Evolutionary conservation across 495 filamentous ascomycete genomes (phyloP), one percentile per base, ranked within the genome.

Genomic region (Coniosporium apollinis): DNA sequence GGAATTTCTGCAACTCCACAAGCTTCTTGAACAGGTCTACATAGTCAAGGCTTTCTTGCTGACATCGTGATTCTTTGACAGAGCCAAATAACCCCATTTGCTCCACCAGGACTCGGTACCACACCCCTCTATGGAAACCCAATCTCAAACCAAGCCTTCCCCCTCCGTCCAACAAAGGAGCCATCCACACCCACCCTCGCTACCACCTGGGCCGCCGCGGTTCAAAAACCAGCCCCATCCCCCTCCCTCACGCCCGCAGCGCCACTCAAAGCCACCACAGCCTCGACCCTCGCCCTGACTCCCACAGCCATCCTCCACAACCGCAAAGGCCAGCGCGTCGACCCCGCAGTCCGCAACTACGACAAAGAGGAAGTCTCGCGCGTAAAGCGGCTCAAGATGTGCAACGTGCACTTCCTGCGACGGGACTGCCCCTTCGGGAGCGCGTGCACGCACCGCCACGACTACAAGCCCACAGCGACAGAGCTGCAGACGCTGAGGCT

Each of bases 321-420:
- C 42, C 70, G 65, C 35, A 63, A 72, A 44, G 81, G 79, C 45
- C 81, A 82, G 49, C 69, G 82, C 33, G 69, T 80, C 39, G 79
- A 82, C 47, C 63, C 61, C 16, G 62, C 66, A 18, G 52, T 63
- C 39, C 61, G 61, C 39, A 59, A 55, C 21, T 71, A 72, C 39
- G 64, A 71, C 45, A 63, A 65, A 25, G 63, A 71, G 19, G 70
- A 76, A 22, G 55, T 76, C 33, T 64, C 66, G 39, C 62, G 69
- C 17, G 46, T 77, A 41, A 74, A 75, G 50, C 70, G 67, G 45
- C 58, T 81, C 45, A 89, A 91, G 49, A 58, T 87, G 17, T 93
- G 84, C 68, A 89, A 89, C 51, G 79, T 82, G 42, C 72, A 85
- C 52, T 87, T 75, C 52, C 61, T 93, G 19, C 69, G 81, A 19